Evolutionary conservation across 108 stramenopile genomes (phyloP).

Genomic region (Nitzschia palea): DNA sequence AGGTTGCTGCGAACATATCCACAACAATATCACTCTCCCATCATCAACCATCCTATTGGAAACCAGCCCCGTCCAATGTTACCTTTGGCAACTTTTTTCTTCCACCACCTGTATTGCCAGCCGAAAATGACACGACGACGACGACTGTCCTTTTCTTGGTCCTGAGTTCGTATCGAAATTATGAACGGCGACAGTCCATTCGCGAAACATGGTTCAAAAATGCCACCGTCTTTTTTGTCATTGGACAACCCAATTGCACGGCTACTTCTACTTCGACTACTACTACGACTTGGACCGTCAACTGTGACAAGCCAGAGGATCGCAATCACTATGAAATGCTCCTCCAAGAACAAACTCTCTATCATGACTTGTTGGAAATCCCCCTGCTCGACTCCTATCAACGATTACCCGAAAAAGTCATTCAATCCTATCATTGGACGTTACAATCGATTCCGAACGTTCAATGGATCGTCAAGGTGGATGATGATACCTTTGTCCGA

Average conservation of each 20-base stretch:
- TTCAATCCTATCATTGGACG: slow-evolving; percentile 36
- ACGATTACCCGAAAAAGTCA: slow-evolving; percentile 38
- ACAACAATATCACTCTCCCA: neutral
- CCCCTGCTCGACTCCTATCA: slow-evolving; percentile 34
- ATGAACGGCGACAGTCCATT: slow-evolving; percentile 37
- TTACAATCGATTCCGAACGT: slow-evolving; percentile 11
- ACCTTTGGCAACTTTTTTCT: slow-evolving; percentile 8
- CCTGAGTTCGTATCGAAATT: slow-evolving; percentile 30
- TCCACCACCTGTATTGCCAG: slow-evolving; percentile 7
- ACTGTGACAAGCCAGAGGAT: neutral
- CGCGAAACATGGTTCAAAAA: slow-evolving; percentile 47
- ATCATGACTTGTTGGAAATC: slow-evolving; percentile 39
- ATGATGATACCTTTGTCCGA: slow-evolving; percentile 47
- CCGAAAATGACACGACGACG: neutral
- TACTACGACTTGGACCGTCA: slow-evolving; percentile 1
- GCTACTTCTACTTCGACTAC: neutral
- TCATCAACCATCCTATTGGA: neutral
- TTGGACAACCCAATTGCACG: slow-evolving; percentile 25
- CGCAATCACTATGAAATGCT: slow-evolving; percentile 18
- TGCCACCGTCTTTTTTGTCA: slow-evolving; percentile 35
- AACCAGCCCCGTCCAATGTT: neutral
- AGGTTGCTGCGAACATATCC: neutral
- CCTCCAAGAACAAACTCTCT: slow-evolving; percentile 4
- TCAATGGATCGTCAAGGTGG: slow-evolving; percentile 53
- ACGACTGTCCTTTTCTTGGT: slow-evolving; percentile 25